phyloP scores from a whole-genome alignment of 2,329 filamentous ascomycete genomes.

The Dichotomopilus funicola region DNA sequence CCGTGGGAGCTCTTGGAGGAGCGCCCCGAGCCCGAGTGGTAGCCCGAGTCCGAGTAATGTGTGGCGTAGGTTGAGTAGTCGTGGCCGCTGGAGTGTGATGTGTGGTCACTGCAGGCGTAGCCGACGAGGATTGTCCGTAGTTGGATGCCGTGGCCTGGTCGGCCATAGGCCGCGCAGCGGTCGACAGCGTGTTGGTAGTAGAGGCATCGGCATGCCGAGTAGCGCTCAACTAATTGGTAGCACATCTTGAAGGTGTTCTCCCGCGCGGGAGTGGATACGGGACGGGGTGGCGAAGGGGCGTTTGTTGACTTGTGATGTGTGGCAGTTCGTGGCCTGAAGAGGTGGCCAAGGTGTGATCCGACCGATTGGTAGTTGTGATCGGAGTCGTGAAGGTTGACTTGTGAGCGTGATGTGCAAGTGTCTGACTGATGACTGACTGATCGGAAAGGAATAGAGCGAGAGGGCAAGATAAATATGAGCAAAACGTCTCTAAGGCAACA shows the following conservation, averaged over 20 bases:
- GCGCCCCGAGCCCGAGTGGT: conserved; percentile 40
- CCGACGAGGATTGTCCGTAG: conserved; percentile 76
- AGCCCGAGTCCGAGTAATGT: conserved; percentile 50
- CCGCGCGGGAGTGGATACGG: neutral
- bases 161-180: conserved; percentile 68
- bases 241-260: conserved; percentile 56
- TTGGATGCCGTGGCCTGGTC: conserved; percentile 63
- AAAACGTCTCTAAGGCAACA: conserved; percentile 12
- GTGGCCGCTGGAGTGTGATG: conserved; percentile 27
- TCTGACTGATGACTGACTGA: conserved; percentile 8
- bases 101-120: conserved; percentile 63
- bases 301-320: conserved; percentile 3
- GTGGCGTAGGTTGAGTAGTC: conserved; percentile 31
- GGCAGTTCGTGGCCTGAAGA: too few relatives aligned
- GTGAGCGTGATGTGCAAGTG: neutral
- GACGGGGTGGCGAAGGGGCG: neutral
- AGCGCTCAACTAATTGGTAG: conserved; percentile 78
- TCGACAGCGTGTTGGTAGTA: conserved; percentile 86
- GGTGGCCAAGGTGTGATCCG: too few relatives aligned
- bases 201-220: conserved; percentile 78
- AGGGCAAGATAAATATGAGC: conserved; percentile 13
- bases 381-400: too few relatives aligned
- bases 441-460: conserved; percentile 9
- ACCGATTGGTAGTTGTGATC: too few relatives aligned
- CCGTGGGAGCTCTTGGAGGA: conserved; percentile 37